A percentile compares a stretch with the other conserved stretches of the same genome.
Conservation (phyloP, 495 filamentous ascomycete species). For the Parathielavia appendiculata region DNA sequence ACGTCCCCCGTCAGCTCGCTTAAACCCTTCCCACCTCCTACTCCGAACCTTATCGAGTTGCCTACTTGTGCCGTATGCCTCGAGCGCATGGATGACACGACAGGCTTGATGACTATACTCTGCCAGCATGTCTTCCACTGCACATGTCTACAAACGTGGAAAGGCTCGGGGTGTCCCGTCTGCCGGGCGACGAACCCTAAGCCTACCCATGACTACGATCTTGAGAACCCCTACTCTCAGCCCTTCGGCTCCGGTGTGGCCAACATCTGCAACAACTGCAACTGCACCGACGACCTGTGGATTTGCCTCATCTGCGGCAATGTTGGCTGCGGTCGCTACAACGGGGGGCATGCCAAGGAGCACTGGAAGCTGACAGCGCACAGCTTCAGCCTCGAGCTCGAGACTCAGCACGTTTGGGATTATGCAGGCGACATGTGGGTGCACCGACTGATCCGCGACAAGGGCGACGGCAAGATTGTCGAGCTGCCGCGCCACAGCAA, state of each 20-base stretch:
- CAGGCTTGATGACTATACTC: slow-evolving; percentile 87
- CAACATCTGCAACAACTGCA: slow-evolving; percentile 66
- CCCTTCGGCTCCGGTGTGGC: slow-evolving; percentile 47
- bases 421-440: slow-evolving; percentile 93
- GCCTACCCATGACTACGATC: slow-evolving; percentile 28
- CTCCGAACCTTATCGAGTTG: slow-evolving; percentile 80
- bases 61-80: slow-evolving; percentile 96
- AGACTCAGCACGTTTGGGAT: slow-evolving; percentile 94
- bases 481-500: slow-evolving; percentile 58
- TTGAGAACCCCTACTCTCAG: slow-evolving; percentile 40
- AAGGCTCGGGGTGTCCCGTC: slow-evolving; percentile 86
- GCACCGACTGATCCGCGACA: slow-evolving; percentile 87
- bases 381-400: slow-evolving; percentile 86
- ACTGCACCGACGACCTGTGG: slow-evolving; percentile 79
- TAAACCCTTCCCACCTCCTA: slow-evolving; percentile 87
- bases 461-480: slow-evolving; percentile 83
- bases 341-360: slow-evolving; percentile 85
- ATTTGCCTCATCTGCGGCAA: slow-evolving; percentile 90
- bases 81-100: slow-evolving; percentile 97
- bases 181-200: slow-evolving; percentile 73
- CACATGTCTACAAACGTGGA: slow-evolving; percentile 94
- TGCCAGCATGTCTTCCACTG: slow-evolving; percentile 99
- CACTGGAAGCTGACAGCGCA: slow-evolving; percentile 89
- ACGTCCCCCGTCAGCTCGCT: slow-evolving; percentile 49
- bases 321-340: slow-evolving; percentile 90